Evolutionary conservation across 257 asterid species (phyloP).

Genomic region (Oldenlandia corymbosa): DNA sequence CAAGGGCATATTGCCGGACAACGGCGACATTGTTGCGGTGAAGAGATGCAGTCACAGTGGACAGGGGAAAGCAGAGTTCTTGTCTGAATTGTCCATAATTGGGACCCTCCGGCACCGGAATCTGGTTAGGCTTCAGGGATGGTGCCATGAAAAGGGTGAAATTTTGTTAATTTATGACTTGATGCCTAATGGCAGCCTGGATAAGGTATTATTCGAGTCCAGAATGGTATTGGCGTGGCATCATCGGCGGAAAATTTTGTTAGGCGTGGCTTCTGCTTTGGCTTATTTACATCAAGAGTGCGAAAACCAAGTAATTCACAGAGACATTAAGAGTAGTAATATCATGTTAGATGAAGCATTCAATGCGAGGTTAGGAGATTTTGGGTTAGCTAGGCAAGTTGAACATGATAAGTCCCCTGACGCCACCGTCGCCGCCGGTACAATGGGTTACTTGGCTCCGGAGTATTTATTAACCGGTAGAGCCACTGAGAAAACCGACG

Average conservation of each 20-base stretch:
- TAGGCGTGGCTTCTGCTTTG: constrained; percentile 77
- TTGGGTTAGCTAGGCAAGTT: constrained; percentile 65
- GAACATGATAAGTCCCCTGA: constrained; percentile 84
- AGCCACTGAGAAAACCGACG: constrained; percentile 71
- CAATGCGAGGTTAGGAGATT: constrained; percentile 76
- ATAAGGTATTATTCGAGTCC: constrained; percentile 67
- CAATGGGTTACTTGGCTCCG: constrained; percentile 89
- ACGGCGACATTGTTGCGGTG: constrained; percentile 63
- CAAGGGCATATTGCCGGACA: constrained; percentile 45
- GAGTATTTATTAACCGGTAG: constrained; percentile 74
- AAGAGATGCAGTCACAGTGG: constrained; percentile 68
- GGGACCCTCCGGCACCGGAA: constrained; percentile 77
- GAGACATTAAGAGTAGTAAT: constrained; percentile 75
- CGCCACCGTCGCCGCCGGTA: constrained; percentile 79
- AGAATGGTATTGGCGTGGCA: constrained; percentile 57
- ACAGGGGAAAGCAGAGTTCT: constrained; percentile 69
- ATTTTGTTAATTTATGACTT: constrained; percentile 60
- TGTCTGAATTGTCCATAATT: constrained; percentile 69
- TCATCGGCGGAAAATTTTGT: constrained; percentile 46
- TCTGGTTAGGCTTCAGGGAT: constrained; percentile 70
- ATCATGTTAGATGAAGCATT: constrained; percentile 79
- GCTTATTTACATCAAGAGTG: constrained; percentile 82
- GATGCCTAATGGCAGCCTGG: constrained; percentile 79
- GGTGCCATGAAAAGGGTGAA: constrained; percentile 87
- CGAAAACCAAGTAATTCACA: constrained; percentile 72